Conservation (phyloP, 495 filamentous ascomycete genomes). For the Sphaerosporella brunnea region DNA sequence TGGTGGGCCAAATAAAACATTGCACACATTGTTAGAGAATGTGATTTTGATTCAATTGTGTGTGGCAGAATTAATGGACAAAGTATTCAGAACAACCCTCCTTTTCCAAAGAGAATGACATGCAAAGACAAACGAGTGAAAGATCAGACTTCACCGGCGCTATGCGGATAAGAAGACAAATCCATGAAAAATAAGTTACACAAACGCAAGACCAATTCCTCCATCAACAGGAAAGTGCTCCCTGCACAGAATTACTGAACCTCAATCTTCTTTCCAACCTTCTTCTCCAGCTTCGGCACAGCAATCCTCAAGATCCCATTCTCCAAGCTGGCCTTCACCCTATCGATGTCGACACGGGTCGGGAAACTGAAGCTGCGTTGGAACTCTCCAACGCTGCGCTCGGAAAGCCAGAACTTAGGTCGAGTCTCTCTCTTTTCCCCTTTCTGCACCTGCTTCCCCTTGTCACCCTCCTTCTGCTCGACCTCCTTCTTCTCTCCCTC, state of each 20-base stretch:
- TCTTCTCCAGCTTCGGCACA: slow-evolving; percentile 58
- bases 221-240: neutral
- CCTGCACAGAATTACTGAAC: neutral
- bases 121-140: neutral
- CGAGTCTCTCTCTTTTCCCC: slow-evolving; percentile 24
- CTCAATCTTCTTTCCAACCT: slow-evolving; percentile 37
- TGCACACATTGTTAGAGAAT: too few relatives aligned
- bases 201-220: neutral
- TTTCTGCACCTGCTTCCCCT: slow-evolving; percentile 22
- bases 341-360: slow-evolving; percentile 54
- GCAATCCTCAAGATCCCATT: slow-evolving; percentile 56
- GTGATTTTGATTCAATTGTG: too few relatives aligned
- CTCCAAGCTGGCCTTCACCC: slow-evolving; percentile 56
- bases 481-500: neutral
- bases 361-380: slow-evolving; percentile 66
- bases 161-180: neutral
- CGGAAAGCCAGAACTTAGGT: slow-evolving; percentile 57
- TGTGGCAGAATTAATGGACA: too few relatives aligned
- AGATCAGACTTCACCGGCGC: too few relatives aligned
- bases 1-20: too few relatives aligned
- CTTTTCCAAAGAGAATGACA: too few relatives aligned
- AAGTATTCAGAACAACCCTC: too few relatives aligned
- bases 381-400: slow-evolving; percentile 70
- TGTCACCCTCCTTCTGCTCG: slow-evolving; percentile 6
- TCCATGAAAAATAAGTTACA: neutral